These are phyloP conservation scores for Pseudoneurospora amorphoporcata DNA, from an alignment of 495 filamentous ascomycete species.

Conservation along the genomic window DNA sequence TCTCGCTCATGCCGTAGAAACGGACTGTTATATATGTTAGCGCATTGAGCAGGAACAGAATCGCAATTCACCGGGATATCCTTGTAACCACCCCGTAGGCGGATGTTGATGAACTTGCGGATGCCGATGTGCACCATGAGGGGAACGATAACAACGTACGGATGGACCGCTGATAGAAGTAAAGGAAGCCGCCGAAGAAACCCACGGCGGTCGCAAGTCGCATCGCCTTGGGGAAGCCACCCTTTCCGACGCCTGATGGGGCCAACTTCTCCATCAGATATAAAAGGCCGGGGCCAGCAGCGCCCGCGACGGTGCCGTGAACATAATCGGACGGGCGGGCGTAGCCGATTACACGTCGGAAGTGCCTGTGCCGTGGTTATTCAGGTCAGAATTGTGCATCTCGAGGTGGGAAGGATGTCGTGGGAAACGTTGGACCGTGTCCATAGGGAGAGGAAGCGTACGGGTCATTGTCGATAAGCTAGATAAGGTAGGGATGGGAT, in stretches of 20 bases:
- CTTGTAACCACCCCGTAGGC: background rate
- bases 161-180: conserved; percentile 63
- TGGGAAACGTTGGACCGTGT: background rate
- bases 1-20: conserved; percentile 92
- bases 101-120: background rate
- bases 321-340: conserved; percentile 74
- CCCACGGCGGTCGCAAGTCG: conserved; percentile 64
- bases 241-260: conserved; percentile 69
- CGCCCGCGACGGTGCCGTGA: conserved; percentile 52
- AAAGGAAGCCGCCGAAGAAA: conserved; percentile 61
- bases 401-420: background rate
- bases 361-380: conserved; percentile 50
- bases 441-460: conserved; percentile 39
- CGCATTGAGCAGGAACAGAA: background rate
- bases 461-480: conserved; percentile 99
- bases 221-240: conserved; percentile 74
- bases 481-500: background rate
- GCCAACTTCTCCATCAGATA: conserved; percentile 69
- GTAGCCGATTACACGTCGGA: conserved; percentile 80
- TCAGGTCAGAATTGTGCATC: conserved; percentile 12
- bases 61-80: background rate
- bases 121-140: background rate
- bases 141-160: conserved; percentile 28
- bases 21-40: conserved; percentile 44
- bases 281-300: conserved; percentile 60